Evolutionary conservation across 208 protist species (phyloP).

Genomic region (Strigomonas culicis): DNA sequence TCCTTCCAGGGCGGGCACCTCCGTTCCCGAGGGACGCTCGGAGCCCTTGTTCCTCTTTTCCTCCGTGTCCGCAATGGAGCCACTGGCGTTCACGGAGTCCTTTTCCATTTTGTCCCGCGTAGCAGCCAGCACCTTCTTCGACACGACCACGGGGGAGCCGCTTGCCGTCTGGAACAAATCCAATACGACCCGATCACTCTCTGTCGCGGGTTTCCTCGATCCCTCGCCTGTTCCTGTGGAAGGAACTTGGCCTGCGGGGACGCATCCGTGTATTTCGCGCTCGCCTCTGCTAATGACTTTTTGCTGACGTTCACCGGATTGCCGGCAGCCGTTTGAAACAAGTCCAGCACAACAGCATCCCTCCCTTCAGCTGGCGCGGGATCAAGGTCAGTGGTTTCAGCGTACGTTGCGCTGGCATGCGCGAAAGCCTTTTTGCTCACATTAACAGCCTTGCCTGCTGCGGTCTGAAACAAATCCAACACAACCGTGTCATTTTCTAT

Average conservation of each 20-base stretch:
- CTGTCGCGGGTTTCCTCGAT: neutral
- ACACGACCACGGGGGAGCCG: slow-evolving; percentile 9
- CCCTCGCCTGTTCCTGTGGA: neutral
- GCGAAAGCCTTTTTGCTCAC: slow-evolving; percentile 10
- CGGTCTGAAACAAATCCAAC: slow-evolving; percentile 5
- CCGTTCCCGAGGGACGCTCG: too few species aligned
- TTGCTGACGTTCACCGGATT: neutral
- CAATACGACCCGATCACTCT: neutral
- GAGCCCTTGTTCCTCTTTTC: too few species aligned
- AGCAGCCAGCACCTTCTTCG: slow-evolving; percentile 6
- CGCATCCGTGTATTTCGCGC: neutral
- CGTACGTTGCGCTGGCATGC: too few species aligned
- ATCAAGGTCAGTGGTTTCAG: too few species aligned
- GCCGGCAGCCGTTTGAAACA: slow-evolving; percentile 32
- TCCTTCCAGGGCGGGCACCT: too few species aligned
- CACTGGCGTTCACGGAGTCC: too few species aligned
- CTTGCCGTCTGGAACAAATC: slow-evolving; percentile 4
- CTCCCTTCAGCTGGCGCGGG: too few species aligned
- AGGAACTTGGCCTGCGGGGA: neutral
- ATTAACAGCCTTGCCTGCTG: slow-evolving; percentile 8
- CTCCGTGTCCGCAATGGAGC: too few species aligned
- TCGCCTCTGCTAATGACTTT: neutral
- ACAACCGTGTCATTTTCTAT: neutral
- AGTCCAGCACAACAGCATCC: slow-evolving; percentile 14
- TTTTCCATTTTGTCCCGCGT: too few species aligned